Percentiles rank a stretch among this genome's conserved stretches.
These are phyloP conservation scores for Malus hybrid DNA, from an alignment of 331 rosid genomes.

Conservation along the genomic window DNA sequence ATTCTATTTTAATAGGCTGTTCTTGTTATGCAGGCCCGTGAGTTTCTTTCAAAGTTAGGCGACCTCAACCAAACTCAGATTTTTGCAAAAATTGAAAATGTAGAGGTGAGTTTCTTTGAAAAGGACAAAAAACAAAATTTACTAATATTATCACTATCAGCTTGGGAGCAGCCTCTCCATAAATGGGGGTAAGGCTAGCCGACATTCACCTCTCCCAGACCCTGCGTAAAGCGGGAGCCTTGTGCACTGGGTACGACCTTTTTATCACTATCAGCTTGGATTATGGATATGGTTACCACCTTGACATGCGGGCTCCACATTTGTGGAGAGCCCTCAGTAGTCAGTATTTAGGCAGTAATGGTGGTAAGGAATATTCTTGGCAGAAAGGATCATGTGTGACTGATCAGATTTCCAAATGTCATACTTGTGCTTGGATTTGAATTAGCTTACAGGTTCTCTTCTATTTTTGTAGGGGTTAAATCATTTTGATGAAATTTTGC, in stretches of 20 bases:
- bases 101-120: constrained; percentile 20
- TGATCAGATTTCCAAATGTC: neutral
- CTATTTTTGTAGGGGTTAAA: constrained; percentile 15
- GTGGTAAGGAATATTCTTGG: neutral
- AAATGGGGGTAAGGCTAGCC: too few relatives aligned
- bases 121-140: neutral
- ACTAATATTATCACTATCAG: neutral
- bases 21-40: constrained; percentile 31
- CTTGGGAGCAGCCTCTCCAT: too few relatives aligned
- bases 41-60: constrained; percentile 33
- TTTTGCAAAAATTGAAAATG: constrained; percentile 40
- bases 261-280: too few relatives aligned
- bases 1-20: constrained; percentile 1
- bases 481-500: constrained; percentile 39
- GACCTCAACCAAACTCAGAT: constrained; percentile 40
- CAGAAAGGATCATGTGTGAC: neutral
- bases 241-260: too few relatives aligned
- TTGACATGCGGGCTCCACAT: neutral
- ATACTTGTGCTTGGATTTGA: neutral
- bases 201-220: too few relatives aligned
- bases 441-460: neutral
- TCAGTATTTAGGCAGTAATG: neutral
- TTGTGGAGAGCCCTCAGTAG: neutral
- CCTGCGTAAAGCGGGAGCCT: too few relatives aligned
- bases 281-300: neutral